Conservation (phyloP, 257 asterid genomes). For the Rhazya stricta region DNA sequence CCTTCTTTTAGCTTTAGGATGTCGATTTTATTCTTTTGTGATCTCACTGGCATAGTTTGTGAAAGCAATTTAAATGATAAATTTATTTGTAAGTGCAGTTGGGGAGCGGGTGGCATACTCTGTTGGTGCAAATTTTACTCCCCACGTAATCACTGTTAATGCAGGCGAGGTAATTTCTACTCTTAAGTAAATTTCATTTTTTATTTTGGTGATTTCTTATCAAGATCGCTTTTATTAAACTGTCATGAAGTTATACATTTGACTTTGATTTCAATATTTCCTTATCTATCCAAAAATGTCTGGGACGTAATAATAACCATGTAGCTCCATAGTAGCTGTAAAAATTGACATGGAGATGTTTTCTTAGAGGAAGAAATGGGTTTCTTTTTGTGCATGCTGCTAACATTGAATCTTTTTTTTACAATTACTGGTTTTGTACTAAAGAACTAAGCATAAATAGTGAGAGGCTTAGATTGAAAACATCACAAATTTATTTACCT, state of each 20-base stretch:
- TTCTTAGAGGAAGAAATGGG: not conserved
- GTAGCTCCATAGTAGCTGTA: not conserved
- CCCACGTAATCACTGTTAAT: slow-evolving; percentile 71
- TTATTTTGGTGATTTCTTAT: not conserved
- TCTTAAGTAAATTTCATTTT: slow-evolving; percentile 2
- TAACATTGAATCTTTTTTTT: not conserved
- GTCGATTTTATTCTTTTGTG: not conserved
- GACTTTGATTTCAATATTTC: not conserved
- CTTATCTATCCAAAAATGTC: not conserved
- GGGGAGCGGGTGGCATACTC: slow-evolving; percentile 44
- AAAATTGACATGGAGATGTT: not conserved
- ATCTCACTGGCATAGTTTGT: slow-evolving; percentile 2
- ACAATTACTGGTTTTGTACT: not conserved
- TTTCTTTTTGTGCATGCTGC: not conserved
- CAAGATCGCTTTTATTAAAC: not conserved
- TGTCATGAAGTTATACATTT: not conserved
- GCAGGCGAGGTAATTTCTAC: slow-evolving; percentile 62
- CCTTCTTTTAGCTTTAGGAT: not conserved
- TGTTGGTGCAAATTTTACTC: slow-evolving; percentile 61
- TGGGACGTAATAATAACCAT: not conserved
- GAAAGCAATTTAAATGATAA: slow-evolving; percentile 12
- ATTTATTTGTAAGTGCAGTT: slow-evolving; percentile 18
- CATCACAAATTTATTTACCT: not conserved
- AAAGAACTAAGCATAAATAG: not conserved
- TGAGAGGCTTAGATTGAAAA: not conserved